Evolutionary conservation across 371 early-diverging fungal genomes (phyloP).

Genomic region (Fennellomyces sp.): DNA sequence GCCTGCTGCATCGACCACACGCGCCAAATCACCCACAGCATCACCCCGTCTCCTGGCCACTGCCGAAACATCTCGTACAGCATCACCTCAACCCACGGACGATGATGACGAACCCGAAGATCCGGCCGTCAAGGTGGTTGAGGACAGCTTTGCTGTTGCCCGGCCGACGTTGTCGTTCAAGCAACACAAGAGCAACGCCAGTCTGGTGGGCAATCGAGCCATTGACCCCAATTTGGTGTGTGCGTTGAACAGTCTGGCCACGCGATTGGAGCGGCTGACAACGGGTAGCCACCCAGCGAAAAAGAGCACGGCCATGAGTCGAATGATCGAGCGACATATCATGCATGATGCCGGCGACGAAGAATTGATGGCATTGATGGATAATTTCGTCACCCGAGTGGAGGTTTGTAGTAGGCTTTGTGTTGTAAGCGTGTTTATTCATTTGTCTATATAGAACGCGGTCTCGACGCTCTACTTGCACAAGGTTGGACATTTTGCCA

Average conservation of each 20-base stretch:
- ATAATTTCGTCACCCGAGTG: constrained; percentile 53
- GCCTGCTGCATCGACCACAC: neutral
- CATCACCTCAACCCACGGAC: constrained; percentile 6
- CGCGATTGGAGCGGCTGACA: constrained; percentile 47
- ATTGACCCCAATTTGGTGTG: constrained; percentile 41
- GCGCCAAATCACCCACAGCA: neutral
- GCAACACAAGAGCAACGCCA: neutral
- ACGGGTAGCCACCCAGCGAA: constrained; percentile 13
- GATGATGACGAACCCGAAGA: neutral
- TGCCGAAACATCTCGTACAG: constrained; percentile 5
- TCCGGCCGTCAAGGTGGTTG: neutral
- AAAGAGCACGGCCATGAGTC: neutral
- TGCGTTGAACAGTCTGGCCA: constrained; percentile 38
- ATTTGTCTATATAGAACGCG: constrained; percentile 47
- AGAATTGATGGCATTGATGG: constrained; percentile 49
- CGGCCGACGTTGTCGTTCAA: neutral
- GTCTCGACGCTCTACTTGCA: constrained; percentile 61
- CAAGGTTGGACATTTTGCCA: constrained; percentile 57
- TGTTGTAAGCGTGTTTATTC: neutral
- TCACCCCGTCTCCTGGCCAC: constrained; percentile 7
- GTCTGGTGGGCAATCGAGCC: constrained; percentile 6
- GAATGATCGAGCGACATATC: constrained; percentile 24
- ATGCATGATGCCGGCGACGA: constrained; percentile 46
- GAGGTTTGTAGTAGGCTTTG: constrained; percentile 28
- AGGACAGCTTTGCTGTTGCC: constrained; percentile 2